These are phyloP conservation scores for Pterulicium gracile DNA, from an alignment of 1,284 basidiomycete genomes.

Conservation along the genomic window DNA sequence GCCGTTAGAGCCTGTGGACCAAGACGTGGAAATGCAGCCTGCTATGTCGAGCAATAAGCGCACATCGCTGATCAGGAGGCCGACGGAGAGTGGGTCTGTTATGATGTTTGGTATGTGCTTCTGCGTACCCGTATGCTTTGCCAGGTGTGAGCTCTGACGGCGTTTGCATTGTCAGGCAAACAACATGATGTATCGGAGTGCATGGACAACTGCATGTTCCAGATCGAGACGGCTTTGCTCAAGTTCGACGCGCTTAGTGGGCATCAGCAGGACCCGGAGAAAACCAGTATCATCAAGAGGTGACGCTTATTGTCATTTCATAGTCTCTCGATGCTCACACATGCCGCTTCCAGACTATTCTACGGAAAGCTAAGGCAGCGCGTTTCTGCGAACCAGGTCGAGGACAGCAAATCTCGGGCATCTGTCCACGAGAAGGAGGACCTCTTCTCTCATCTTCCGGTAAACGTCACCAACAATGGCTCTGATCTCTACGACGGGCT, in stretches of 20 bases:
- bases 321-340: slow-evolving; percentile 6
- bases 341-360: slow-evolving; percentile 78
- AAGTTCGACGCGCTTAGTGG: slow-evolving; percentile 60
- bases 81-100: slow-evolving; percentile 55
- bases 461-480: slow-evolving; percentile 83
- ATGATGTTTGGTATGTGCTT: slow-evolving; percentile 79
- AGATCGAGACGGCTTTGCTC: slow-evolving; percentile 87
- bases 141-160: slow-evolving; percentile 1
- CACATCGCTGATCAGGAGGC: slow-evolving; percentile 23
- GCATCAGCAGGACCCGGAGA: slow-evolving; percentile 40
- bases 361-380: slow-evolving; percentile 82
- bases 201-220: slow-evolving; percentile 98
- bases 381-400: slow-evolving; percentile 38
- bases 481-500: slow-evolving; percentile 92
- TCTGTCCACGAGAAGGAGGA: slow-evolving; percentile 82
- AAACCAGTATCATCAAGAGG: slow-evolving; percentile 75
- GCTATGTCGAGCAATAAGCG: slow-evolving; percentile 12
- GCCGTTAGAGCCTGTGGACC: slow-evolving; percentile 13
- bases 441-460: slow-evolving; percentile 86
- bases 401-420: slow-evolving; percentile 34
- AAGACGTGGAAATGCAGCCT: slow-evolving; percentile 32
- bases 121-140: neutral
- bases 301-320: slow-evolving; percentile 20
- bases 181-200: slow-evolving; percentile 98
- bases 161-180: slow-evolving; percentile 55